These are phyloP conservation scores for Alternaria conjuncta DNA, from an alignment of 2,329 filamentous ascomycete species.

Conservation along the genomic window DNA sequence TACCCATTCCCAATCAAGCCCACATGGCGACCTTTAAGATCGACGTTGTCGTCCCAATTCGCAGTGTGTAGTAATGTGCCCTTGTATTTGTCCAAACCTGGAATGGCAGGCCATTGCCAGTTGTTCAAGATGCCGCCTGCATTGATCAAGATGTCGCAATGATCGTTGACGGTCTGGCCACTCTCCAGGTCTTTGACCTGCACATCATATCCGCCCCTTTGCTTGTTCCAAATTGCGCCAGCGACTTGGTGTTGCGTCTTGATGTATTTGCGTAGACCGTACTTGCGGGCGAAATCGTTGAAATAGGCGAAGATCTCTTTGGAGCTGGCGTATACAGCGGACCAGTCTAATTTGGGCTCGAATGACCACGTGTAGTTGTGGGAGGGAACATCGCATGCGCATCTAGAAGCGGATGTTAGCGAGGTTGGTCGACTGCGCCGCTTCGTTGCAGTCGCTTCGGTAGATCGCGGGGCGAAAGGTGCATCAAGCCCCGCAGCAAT, in stretches of 20 bases:
- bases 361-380: conserved; percentile 62
- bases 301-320: conserved; percentile 55
- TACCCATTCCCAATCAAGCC: conserved; percentile 61
- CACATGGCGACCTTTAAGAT: conserved; percentile 57
- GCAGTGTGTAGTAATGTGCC: conserved; percentile 63
- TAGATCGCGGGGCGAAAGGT: conserved; percentile 1
- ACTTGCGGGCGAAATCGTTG: conserved; percentile 50
- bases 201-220: conserved; percentile 46
- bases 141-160: conserved; percentile 58
- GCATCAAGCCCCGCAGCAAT: conserved; percentile 1
- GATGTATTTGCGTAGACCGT: conserved; percentile 47
- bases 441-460: not conserved
- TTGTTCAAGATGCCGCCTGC: conserved; percentile 59
- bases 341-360: conserved; percentile 55
- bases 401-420: conserved; percentile 33
- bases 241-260: conserved; percentile 42
- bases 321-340: conserved; percentile 52
- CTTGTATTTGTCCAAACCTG: conserved; percentile 59
- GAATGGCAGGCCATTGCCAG: conserved; percentile 60
- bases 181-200: conserved; percentile 41
- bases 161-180: conserved; percentile 46
- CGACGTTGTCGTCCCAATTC: conserved; percentile 60
- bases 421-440: not conserved
- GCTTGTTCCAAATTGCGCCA: conserved; percentile 48
- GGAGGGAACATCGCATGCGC: conserved; percentile 59